Evolutionary conservation across 768 basidiomycete species (phyloP), one percentile per base, ranked within the genome.

Genomic region (Symmetrospora coprosmae): DNA sequence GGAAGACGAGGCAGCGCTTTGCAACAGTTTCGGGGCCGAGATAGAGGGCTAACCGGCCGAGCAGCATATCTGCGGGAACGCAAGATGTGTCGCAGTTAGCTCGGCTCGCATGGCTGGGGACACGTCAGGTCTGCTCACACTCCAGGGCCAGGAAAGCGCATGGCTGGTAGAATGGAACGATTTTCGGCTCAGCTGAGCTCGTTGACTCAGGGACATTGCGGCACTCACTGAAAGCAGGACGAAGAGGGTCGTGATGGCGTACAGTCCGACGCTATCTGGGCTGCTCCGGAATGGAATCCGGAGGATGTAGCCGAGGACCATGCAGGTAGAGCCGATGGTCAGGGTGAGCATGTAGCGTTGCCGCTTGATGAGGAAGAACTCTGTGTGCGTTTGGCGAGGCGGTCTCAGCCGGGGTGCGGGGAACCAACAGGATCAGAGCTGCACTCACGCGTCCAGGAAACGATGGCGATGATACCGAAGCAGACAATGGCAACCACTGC

Each of bases 71-170:
- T n/a, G n/a, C n/a, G n/a, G n/a, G n/a, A n/a, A n/a, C n/a, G n/a
- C n/a, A n/a, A n/a, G n/a, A n/a, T n/a, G n/a, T n/a, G n/a, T n/a
- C n/a, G n/a, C n/a, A n/a, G n/a, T n/a, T n/a, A n/a, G n/a, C n/a
- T n/a, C n/a, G n/a, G n/a, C n/a, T n/a, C n/a, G n/a, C n/a, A n/a
- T n/a, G n/a, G n/a, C n/a, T n/a, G n/a, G n/a, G n/a, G n/a, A n/a
- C n/a, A n/a, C n/a, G n/a, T n/a, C n/a, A n/a, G n/a, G n/a, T n/a
- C n/a, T n/a, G n/a, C n/a, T n/a, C n/a, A n/a, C n/a, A 66, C 37
- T 66, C 60, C 19, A 46, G 35, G 0, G 65, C 65, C 2, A 66
- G 48, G 60, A 66, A 66, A 1, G 65, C 49, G 47, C 63, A 66
- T 9, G 65, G 63, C 53, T 61, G 47, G 1, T 19, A 35, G 4